Percentiles rank a stretch among this genome's conserved stretches.
Conservation (phyloP, 176 grass and related monocot genomes). For the Zoysia pacifica region DNA sequence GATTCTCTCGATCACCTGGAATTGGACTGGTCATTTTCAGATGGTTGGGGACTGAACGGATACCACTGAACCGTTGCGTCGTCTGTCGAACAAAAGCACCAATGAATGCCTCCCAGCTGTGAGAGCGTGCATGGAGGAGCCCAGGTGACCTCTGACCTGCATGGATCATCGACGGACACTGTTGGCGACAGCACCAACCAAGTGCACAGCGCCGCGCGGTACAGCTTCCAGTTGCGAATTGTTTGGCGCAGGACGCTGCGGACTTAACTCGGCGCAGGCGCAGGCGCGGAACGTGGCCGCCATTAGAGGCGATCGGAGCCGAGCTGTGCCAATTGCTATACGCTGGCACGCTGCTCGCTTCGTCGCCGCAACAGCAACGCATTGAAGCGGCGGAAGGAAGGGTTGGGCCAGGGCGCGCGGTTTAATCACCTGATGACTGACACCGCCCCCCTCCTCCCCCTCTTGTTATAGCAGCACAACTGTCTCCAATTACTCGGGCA, state of each 20-base stretch:
- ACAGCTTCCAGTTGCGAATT: conserved; percentile 31
- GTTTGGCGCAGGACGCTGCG: conserved; percentile 16
- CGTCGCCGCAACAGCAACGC: conserved; percentile 31
- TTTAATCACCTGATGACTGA: conserved; percentile 49
- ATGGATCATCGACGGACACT: not conserved
- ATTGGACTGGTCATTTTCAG: conserved; percentile 27
- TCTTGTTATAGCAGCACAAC: conserved; percentile 46
- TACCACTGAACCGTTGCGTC: conserved; percentile 7
- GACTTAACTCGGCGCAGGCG: conserved; percentile 37
- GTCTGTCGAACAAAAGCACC: conserved; percentile 9
- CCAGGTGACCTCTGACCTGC: not conserved
- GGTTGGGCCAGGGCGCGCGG: conserved; percentile 24
- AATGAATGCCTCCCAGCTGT: not conserved
- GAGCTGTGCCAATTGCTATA: not conserved
- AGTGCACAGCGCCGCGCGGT: not conserved
- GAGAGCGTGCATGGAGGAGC: not conserved
- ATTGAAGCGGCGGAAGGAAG: conserved; percentile 37
- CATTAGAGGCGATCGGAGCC: conserved; percentile 12
- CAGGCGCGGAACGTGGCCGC: conserved; percentile 31
- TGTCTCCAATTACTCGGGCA: conserved; percentile 87
- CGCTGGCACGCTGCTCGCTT: not conserved
- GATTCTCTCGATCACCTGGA: not conserved
- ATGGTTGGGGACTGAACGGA: not conserved
- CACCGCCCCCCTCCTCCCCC: not conserved
- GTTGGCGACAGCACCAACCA: not conserved